Evolutionary conservation across 208 protist genomes (phyloP), one percentile per base, ranked within the genome.

Genomic region (Leishmania gerbilli): DNA sequence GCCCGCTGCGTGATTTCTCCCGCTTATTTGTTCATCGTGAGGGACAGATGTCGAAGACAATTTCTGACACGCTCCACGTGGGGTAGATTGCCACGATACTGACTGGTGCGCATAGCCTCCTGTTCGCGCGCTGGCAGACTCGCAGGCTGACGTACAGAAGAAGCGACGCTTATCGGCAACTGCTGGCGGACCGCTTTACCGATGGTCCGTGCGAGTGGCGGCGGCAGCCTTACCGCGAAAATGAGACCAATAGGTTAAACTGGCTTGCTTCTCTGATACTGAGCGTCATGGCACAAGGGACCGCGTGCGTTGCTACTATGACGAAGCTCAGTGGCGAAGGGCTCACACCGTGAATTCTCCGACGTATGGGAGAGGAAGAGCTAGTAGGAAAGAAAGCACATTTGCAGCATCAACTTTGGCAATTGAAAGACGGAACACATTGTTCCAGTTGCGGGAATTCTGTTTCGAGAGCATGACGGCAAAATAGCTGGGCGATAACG

Each of bases 381-480:
- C 84, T 98, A 51, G 40, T 40, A 21, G 7, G 40, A 15, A 24
- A 42, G 93, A 69, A 76, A 40, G 15, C 87, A 90, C 53, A 98
- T 99, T 76, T 64, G 71, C 13, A 92, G 90, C 47, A 93, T 98
- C 11, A 83, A 92, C 15, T 98, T 99, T 81, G 88, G 96, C 80
- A 96, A 92, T 78, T 92, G 55, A n/a, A 99, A 99, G 79, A 80
- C 96, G 19, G 88, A 90, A 71, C 86, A 95, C 84, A 91, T 99
- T 75, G 95, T 94, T 68, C 80, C 86, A 72, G 79, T 84, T 24
- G 84, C 89, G 1, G 79, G 90, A 21, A 90, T 89, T 40, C 81
- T 98, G 27, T 71, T 95, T 15, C 71, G 89, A 11, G 64, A 90
- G 15, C 87, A 98, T 82, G 79, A 91, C 40, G 92, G 91, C 24